phyloP scores from a whole-genome alignment of 345 rosid species.

The Eutrema japonicum region DNA sequence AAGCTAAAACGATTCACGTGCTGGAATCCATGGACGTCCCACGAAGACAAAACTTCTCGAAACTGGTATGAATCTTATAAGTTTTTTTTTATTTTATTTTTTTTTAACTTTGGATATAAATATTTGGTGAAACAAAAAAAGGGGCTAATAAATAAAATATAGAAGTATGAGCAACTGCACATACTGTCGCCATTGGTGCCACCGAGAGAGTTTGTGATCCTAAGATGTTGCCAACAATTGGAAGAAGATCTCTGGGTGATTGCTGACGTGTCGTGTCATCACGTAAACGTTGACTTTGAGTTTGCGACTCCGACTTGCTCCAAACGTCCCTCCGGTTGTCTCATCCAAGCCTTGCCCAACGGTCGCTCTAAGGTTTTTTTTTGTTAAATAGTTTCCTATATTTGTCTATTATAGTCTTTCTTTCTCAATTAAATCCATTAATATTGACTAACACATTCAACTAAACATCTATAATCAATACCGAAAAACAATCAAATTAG shows the following conservation, averaged over 20 bases:
- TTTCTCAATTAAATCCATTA: not conserved
- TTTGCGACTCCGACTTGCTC: slow-evolving; percentile 36
- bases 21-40: slow-evolving; percentile 49
- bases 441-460: not conserved
- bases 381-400: not conserved
- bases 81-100: not conserved
- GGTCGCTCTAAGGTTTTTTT: slow-evolving; percentile 57
- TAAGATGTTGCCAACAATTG: slow-evolving; percentile 63
- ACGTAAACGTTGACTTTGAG: slow-evolving; percentile 31
- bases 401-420: not conserved
- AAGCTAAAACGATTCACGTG: slow-evolving; percentile 55
- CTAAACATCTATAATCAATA: not conserved
- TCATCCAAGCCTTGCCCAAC: slow-evolving; percentile 67
- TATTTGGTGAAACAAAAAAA: not conserved
- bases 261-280: slow-evolving; percentile 61
- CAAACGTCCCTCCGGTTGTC: slow-evolving; percentile 86
- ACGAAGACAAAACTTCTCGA: slow-evolving; percentile 48
- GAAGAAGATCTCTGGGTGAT: slow-evolving; percentile 65
- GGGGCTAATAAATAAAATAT: slow-evolving; percentile 32
- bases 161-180: slow-evolving; percentile 73
- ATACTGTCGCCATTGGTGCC: slow-evolving; percentile 81
- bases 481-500: not conserved
- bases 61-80: slow-evolving; percentile 52
- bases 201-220: slow-evolving; percentile 62
- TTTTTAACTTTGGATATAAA: not conserved